Evolutionary conservation across 179 eudicot species (phyloP), one percentile per base, ranked within the genome.

Genomic region (Gypsophila paniculata): DNA sequence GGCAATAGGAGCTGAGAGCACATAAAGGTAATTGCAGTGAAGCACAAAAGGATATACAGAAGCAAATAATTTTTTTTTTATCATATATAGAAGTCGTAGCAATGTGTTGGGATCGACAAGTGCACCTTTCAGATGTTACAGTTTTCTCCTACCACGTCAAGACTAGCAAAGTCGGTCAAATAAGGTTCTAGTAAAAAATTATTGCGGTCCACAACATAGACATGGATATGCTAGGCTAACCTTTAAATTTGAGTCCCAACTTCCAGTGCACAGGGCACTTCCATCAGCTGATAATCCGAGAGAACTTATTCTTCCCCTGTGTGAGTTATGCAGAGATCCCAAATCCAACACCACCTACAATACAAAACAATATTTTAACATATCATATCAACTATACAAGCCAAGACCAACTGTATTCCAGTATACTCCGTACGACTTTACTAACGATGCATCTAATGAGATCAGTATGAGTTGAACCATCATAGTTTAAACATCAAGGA

Each of bases 231-330:
- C 22, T 13, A 38, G 38, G 75, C 88, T 83, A 44, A 89, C 98
- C 98, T 91, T 93, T 53, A 93, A 86, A 66, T 89, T 91, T 53
- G 87, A 79, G 82, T 93, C 98, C 82, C 85, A 89, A 83, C 98
- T 93, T 80, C 98, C 97, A 61, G 98, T 93, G 82, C 98, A 93
- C 44, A 93, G 82, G 76, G 98, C 97, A 70, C 98, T 93, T 38
- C 98, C 98, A 85, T 93, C 98, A 78, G 97, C 87, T 53, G 98
- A 93, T 82, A 93, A 81, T 36, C 98, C 98, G 83, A 93, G 79
- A 75, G 97, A 91, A 77, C 86, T 91, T 39, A 93, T 85, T 69
- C 88, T 89, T 51, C 82, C 81, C 49, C 77, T 78, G 58, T 93
- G 98, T n/a, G 97, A 88, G 70, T 82, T 88, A 64, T 93, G 97